A percentile compares a stretch with the other conserved stretches of the same genome.
Conservation (phyloP, 2,329 filamentous ascomycete genomes). For the Aureobasidium sp. region DNA sequence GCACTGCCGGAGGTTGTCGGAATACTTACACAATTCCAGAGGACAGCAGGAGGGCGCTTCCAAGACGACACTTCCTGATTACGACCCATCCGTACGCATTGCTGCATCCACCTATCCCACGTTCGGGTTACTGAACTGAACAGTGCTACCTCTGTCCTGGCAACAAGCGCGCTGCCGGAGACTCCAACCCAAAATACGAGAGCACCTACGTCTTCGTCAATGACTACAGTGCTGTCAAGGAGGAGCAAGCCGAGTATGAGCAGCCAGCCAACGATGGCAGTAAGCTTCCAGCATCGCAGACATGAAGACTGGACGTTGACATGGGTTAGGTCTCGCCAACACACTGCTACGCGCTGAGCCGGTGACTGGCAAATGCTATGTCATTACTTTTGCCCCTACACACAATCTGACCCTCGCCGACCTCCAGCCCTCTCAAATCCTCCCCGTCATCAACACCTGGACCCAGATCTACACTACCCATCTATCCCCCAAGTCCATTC, state of each 20-base stretch:
- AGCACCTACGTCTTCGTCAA: slow-evolving; percentile 93
- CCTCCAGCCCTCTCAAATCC: slow-evolving; percentile 65
- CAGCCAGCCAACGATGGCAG: slow-evolving; percentile 42
- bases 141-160: slow-evolving; percentile 92
- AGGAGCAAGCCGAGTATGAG: slow-evolving; percentile 74
- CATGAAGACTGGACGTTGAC: neutral
- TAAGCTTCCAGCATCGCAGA: slow-evolving; percentile 21
- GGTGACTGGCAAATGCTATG: slow-evolving; percentile 93
- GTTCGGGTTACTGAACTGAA: slow-evolving; percentile 11
- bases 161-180: slow-evolving; percentile 80
- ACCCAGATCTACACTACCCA: slow-evolving; percentile 80
- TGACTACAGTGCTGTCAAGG: slow-evolving; percentile 94
- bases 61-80: slow-evolving; percentile 53
- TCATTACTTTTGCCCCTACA: slow-evolving; percentile 83
- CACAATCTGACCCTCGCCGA: slow-evolving; percentile 92
- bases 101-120: neutral
- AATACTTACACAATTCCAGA: slow-evolving; percentile 19
- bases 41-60: slow-evolving; percentile 40
- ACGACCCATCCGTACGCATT: slow-evolving; percentile 54
- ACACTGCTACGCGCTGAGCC: slow-evolving; percentile 72
- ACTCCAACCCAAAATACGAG: slow-evolving; percentile 75
- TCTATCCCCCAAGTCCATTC: slow-evolving; percentile 61
- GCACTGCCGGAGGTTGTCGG: slow-evolving; percentile 62
- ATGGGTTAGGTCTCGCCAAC: slow-evolving; percentile 55
- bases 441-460: slow-evolving; percentile 83